These are phyloP conservation scores for Cyclotella cryptica DNA, from an alignment of 108 stramenopile genomes.

Conservation along the genomic window DNA sequence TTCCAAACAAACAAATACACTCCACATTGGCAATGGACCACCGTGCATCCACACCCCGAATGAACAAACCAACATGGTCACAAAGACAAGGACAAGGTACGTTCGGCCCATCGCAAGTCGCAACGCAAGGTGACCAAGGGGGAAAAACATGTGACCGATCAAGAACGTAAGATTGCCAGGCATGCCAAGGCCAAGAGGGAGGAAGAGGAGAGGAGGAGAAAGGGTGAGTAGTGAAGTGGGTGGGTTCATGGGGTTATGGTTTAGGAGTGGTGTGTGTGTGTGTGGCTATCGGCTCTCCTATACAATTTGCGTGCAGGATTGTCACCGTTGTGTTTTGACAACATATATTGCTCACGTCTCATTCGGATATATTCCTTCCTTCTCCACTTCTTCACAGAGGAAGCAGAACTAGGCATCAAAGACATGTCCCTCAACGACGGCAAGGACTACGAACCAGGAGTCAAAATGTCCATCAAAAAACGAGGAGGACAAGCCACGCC, in stretches of 20 bases:
- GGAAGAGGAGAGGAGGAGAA: constrained; percentile 28
- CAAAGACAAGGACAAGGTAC: constrained; percentile 1
- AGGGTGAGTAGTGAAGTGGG: constrained; percentile 28
- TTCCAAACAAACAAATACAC: neutral
- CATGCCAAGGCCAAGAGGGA: constrained; percentile 55
- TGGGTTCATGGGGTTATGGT: neutral
- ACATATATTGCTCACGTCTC: neutral
- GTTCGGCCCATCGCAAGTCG: neutral
- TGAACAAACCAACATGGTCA: no score
- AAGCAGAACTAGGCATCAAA: constrained; percentile 21
- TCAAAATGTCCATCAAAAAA: constrained; percentile 22
- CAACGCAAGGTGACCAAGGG: neutral
- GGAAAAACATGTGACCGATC: constrained; percentile 9
- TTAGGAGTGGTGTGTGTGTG: neutral
- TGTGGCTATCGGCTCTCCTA: neutral
- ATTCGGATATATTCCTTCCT: neutral
- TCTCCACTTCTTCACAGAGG: neutral
- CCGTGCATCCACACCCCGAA: neutral
- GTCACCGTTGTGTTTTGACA: no score
- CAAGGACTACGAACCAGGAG: constrained; percentile 29
- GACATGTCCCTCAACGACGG: constrained; percentile 33
- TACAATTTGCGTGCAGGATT: no score
- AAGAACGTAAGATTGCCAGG: constrained; percentile 38
- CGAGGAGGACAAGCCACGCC: constrained; percentile 8
- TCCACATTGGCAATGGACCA: neutral